Conservation (phyloP, 2,329 filamentous ascomycete genomes). For the Arthrobotrys conoides region DNA sequence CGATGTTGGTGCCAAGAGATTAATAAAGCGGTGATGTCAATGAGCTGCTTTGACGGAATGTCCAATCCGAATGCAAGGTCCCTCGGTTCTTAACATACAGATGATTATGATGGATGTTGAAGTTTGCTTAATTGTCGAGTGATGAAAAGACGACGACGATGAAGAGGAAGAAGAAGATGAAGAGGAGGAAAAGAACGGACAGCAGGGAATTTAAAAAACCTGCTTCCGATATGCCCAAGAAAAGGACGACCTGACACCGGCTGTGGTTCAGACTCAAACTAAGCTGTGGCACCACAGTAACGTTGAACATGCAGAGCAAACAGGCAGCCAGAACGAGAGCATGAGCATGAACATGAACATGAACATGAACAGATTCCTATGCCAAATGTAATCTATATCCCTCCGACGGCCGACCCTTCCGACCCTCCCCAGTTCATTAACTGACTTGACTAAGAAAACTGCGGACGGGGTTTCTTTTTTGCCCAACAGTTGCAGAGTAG, state of each 20-base stretch:
- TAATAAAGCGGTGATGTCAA: not conserved
- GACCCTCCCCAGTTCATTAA: too few species aligned
- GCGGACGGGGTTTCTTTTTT: not conserved
- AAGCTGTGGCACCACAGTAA: conserved; percentile 24
- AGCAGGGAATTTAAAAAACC: not conserved
- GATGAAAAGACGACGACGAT: too few species aligned
- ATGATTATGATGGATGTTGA: not conserved
- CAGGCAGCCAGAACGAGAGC: too few species aligned
- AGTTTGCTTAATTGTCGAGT: too few species aligned
- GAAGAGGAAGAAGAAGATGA: not conserved
- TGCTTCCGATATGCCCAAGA: not conserved
- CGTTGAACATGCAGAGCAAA: not conserved
- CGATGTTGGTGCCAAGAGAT: not conserved
- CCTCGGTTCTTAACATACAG: not conserved
- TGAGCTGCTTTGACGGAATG: not conserved
- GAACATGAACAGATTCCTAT: too few species aligned
- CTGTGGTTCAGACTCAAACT: conserved; percentile 3
- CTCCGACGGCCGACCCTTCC: not conserved
- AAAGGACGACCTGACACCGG: not conserved
- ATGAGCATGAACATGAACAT: too few species aligned
- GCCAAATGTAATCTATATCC: too few species aligned
- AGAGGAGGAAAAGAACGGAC: not conserved
- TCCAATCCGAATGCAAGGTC: not conserved
- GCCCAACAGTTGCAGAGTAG: not conserved
- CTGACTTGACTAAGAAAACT: too few species aligned